These are phyloP conservation scores for Wallacemonas sp. DNA, from an alignment of 208 protist genomes.

Conservation along the genomic window DNA sequence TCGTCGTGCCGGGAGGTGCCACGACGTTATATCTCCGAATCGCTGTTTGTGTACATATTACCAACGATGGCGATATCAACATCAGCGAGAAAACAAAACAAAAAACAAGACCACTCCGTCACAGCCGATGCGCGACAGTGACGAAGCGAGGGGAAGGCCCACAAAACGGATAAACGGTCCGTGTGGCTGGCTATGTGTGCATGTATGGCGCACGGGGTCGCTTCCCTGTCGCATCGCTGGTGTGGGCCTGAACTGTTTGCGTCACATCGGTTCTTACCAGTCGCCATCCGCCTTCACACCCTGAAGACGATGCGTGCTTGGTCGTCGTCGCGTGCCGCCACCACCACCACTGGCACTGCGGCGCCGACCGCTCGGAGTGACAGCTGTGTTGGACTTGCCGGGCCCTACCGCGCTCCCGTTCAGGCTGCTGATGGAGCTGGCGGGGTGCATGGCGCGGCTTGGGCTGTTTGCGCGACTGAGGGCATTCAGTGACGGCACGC, in stretches of 20 bases:
- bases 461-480: constrained; percentile 51
- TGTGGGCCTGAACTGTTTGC: no score
- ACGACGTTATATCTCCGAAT: no score
- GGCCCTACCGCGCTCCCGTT: neutral
- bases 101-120: no score
- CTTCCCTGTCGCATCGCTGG: no score
- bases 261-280: constrained; percentile 22
- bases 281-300: constrained; percentile 32
- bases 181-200: no score
- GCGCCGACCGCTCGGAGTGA: neutral
- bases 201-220: no score
- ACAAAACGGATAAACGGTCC: no score
- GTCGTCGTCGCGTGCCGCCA: constrained; percentile 23
- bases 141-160: no score
- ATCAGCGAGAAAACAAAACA: constrained; percentile 12
- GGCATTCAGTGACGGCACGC: constrained; percentile 23
- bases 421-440: constrained; percentile 25
- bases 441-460: constrained; percentile 10
- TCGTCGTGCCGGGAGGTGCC: no score
- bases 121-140: no score
- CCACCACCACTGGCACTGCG: constrained; percentile 23
- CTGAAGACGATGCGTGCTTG: constrained; percentile 27
- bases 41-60: no score
- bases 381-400: constrained; percentile 1
- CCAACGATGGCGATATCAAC: neutral